Conservation (phyloP, 495 filamentous ascomycete species). For the Cetradonia linearis region DNA sequence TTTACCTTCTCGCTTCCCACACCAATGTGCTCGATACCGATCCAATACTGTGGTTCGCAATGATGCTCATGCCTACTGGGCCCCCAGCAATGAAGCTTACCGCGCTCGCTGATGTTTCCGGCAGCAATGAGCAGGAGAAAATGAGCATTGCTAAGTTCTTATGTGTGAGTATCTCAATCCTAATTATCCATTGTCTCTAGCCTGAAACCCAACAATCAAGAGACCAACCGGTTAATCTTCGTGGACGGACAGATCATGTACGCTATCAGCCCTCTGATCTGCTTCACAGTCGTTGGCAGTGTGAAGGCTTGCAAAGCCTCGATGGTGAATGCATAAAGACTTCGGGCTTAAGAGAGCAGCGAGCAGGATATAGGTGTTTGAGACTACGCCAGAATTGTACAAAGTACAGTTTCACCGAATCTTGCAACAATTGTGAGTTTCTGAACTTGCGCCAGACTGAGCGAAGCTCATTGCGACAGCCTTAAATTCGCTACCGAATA, state of each 20-base stretch:
- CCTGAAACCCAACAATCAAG: neutral
- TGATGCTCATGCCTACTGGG: conserved; percentile 71
- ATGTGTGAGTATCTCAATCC: conserved; percentile 38
- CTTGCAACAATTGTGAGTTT: too few species aligned
- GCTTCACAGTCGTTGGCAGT: conserved; percentile 42
- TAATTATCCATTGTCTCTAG: neutral
- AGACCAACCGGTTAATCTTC: neutral
- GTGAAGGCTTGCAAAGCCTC: conserved; percentile 39
- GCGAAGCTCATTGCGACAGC: too few species aligned
- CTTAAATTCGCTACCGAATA: too few species aligned
- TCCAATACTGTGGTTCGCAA: conserved; percentile 63
- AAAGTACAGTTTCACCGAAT: too few species aligned
- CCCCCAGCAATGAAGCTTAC: conserved; percentile 62
- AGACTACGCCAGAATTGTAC: neutral
- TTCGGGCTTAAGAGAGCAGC: neutral
- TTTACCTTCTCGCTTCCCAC: conserved; percentile 51
- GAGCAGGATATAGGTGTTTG: neutral
- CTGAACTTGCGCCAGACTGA: too few species aligned
- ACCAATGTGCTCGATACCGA: conserved; percentile 49
- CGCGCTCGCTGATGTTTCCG: conserved; percentile 55
- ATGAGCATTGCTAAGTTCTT: conserved; percentile 61
- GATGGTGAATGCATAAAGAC: conserved; percentile 11
- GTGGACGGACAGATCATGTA: conserved; percentile 36
- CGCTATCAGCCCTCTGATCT: conserved; percentile 42
- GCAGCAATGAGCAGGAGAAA: conserved; percentile 48